A percentile compares a stretch with the other conserved stretches of the same genome.
These are phyloP conservation scores for Metroxylon sagu DNA, from an alignment of 176 grass and related monocot genomes.

Conservation along the genomic window DNA sequence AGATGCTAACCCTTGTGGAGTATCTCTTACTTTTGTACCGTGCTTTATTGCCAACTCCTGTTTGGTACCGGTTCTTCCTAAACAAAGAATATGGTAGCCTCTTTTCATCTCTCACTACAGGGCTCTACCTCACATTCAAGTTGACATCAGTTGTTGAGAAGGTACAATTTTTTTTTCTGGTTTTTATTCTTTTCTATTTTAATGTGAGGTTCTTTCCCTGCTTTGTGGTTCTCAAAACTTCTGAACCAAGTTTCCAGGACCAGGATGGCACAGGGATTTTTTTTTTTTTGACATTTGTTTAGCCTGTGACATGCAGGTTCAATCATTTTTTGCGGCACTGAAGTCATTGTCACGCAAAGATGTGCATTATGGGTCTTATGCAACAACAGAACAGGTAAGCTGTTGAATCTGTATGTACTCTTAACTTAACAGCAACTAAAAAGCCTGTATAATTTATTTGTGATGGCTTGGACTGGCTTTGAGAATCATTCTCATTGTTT, in stretches of 20 bases:
- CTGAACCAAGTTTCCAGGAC: neutral
- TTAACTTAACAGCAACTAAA: neutral
- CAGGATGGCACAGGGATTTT: neutral
- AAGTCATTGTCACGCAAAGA: slow-evolving; percentile 95
- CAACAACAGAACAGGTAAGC: slow-evolving; percentile 86
- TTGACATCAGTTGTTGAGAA: slow-evolving; percentile 95
- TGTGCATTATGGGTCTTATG: slow-evolving; percentile 92
- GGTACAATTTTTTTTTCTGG: slow-evolving; percentile 37
- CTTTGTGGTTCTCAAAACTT: neutral
- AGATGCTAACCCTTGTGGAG: slow-evolving; percentile 94
- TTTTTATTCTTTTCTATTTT: neutral
- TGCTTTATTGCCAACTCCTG: slow-evolving; percentile 81
- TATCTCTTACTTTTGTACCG: slow-evolving; percentile 91
- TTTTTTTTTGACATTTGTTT: slow-evolving; percentile 17
- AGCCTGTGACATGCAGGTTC: slow-evolving; percentile 54
- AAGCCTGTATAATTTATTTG: neutral
- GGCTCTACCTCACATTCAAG: slow-evolving; percentile 96
- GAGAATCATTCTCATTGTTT: neutral
- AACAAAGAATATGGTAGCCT: slow-evolving; percentile 99
- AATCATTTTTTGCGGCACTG: slow-evolving; percentile 79
- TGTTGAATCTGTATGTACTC: no score
- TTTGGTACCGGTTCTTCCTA: slow-evolving; percentile 98
- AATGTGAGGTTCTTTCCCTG: neutral
- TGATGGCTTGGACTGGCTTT: neutral
- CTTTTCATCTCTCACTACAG: slow-evolving; percentile 93